Base-by-base conservation (phyloP, 2,329 filamentous ascomycete species). In the Ophiostoma fasciatum region DNA sequence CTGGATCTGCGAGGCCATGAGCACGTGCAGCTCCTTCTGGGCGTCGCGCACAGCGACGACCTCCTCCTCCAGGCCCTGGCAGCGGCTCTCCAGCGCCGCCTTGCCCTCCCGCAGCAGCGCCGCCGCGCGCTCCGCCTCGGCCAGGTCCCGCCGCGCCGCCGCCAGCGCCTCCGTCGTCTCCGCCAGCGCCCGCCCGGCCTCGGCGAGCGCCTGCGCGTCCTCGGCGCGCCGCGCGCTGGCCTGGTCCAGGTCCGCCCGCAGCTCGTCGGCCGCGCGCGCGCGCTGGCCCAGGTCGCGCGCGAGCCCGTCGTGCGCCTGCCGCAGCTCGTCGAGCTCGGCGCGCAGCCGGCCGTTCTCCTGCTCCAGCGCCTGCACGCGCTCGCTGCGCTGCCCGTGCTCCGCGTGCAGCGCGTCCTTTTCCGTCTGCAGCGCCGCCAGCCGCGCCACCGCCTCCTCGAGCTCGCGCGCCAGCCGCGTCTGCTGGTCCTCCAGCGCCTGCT, bases 1-100 rank as follows among this genome's bases (percentile, higher is more conserved):
- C 6, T 36, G 34, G 10, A 47, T 40, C 18, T 46, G 39, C 10
- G 25, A 29, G 2, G 40, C 28, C 31, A 45, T 38, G 14, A 45
- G 33, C 12, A 25, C 15, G n/a, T 46, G 36, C 19, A 41, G 30
- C 29, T 46, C 39, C 15, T 35, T 37, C 10, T 37, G 33, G 9
- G 41, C 38, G 3, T 37, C 29, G 4, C 39, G 38, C 5, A 37
- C 35, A 0, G 41, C 37, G 15, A n/a, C 20, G 3, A 45, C 35
- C 32, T 46, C 37, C 10, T 26, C 22, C 11, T 47, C 43, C 5
- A 45, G 32, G 22, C 23, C 25, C 3, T 11, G 5, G 21, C 38
- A 41, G 8, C 31, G 34, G 11, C 5, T 25, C 25, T 41, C 35
- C 11, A 41, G 26, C 1, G n/a, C 33, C 7, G 19, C 13, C 18